phyloP scores from a whole-genome alignment of 2,329 filamentous ascomycete species.

The Meredithiella fracta region DNA sequence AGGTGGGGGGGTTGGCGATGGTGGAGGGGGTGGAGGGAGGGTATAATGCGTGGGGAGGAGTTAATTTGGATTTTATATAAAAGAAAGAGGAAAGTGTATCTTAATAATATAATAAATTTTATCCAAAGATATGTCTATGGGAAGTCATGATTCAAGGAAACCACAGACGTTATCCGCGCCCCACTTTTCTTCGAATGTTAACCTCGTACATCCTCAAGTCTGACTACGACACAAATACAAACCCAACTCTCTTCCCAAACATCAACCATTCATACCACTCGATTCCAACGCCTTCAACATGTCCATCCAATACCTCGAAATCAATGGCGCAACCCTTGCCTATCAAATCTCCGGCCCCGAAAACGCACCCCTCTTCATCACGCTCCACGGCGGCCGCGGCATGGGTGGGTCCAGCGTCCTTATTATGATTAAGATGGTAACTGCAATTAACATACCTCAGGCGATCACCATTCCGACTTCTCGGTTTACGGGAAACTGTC shows the following conservation, averaged over 20 bases:
- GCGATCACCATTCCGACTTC: constrained; percentile 22
- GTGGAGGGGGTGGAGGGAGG: not conserved
- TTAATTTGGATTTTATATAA: constrained; percentile 6
- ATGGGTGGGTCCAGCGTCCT: constrained; percentile 18
- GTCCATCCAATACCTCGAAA: constrained; percentile 17
- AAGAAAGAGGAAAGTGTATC: not conserved
- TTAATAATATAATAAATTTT: not conserved
- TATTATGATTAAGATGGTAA: not conserved
- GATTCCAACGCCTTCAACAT: not conserved
- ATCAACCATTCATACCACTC: too few relatives aligned
- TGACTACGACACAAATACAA: too few relatives aligned
- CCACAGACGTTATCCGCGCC: too few relatives aligned
- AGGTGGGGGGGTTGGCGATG: not conserved
- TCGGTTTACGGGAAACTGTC: constrained; percentile 20
- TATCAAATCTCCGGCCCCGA: constrained; percentile 20
- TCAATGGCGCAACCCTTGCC: constrained; percentile 22
- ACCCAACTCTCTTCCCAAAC: too few relatives aligned
- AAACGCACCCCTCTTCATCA: constrained; percentile 22
- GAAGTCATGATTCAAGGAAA: too few relatives aligned
- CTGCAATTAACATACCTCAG: too few relatives aligned
- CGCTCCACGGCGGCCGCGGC: constrained; percentile 24
- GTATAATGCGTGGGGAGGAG: not conserved
- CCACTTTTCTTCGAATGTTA: too few relatives aligned
- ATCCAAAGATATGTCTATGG: too few relatives aligned
- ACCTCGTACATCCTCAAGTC: too few relatives aligned